Evolutionary conservation across 1,139 yeast species (phyloP).

Genomic region (Saccharomyces hybrid): DNA sequence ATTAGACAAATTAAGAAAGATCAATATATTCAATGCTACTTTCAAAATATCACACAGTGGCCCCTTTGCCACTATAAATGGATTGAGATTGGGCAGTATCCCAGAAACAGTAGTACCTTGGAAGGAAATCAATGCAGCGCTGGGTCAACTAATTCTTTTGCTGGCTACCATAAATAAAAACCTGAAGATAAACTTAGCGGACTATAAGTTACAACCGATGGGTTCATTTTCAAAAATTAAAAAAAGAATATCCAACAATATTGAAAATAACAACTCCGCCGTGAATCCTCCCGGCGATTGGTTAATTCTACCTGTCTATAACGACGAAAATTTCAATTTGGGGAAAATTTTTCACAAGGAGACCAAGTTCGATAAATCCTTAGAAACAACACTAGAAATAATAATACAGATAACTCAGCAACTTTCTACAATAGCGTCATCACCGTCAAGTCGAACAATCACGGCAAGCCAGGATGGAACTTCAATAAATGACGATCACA

Average conservation of each 20-base stretch:
- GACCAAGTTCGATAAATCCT: slow-evolving; percentile 29
- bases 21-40: slow-evolving; percentile 75
- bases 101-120: slow-evolving; percentile 61
- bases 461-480: neutral
- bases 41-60: slow-evolving; percentile 80
- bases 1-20: slow-evolving; percentile 59
- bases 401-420: slow-evolving; percentile 17
- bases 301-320: neutral
- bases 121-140: slow-evolving; percentile 88
- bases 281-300: neutral
- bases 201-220: slow-evolving; percentile 67
- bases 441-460: neutral
- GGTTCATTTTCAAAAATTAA: slow-evolving; percentile 81
- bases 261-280: neutral
- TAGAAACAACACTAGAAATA: slow-evolving; percentile 23
- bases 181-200: slow-evolving; percentile 47
- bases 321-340: slow-evolving; percentile 32
- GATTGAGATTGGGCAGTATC: slow-evolving; percentile 64
- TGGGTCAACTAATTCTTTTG: slow-evolving; percentile 75
- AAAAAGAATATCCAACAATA: slow-evolving; percentile 28
- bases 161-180: slow-evolving; percentile 57
- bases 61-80: slow-evolving; percentile 81
- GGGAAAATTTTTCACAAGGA: slow-evolving; percentile 30
- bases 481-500: neutral
- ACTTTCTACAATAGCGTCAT: neutral